These are phyloP conservation scores for Spathaspora passalidarum DNA, from an alignment of 805 yeast species.

Conservation along the genomic window DNA sequence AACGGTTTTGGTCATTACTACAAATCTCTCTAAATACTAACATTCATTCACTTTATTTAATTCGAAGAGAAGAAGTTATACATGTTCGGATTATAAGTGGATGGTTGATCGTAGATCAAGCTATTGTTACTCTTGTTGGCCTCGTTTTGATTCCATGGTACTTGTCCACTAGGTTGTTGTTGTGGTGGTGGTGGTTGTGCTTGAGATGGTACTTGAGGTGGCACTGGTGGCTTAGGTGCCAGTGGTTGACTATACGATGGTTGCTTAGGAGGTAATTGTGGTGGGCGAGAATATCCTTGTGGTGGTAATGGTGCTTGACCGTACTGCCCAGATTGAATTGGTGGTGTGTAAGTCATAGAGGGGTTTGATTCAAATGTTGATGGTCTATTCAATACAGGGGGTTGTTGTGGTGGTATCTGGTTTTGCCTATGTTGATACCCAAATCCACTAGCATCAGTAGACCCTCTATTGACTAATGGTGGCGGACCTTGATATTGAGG, in stretches of 20 bases:
- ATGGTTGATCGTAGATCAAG: conserved; percentile 36
- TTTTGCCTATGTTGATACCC: background rate
- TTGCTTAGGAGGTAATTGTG: conserved; percentile 12
- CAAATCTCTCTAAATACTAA: background rate
- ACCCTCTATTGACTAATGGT: background rate
- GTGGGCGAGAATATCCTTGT: conserved; percentile 6
- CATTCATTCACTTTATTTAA: background rate
- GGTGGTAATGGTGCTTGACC: background rate
- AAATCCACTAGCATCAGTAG: background rate
- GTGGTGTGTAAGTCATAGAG: background rate
- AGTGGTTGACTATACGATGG: background rate
- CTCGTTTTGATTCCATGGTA: conserved; percentile 3
- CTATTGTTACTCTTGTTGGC: conserved; percentile 7
- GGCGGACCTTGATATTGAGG: background rate
- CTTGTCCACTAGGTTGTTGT: background rate
- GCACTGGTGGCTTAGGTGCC: background rate
- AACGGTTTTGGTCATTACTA: too few species aligned
- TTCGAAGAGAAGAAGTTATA: conserved; percentile 34
- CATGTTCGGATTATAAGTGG: conserved; percentile 46
- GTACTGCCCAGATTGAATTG: background rate
- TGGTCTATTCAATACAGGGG: background rate
- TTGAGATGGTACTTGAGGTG: background rate
- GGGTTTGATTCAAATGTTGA: background rate
- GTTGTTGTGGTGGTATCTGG: background rate
- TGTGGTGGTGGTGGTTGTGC: background rate